Base-by-base conservation (phyloP, 495 filamentous ascomycete genomes). In the Lasiosphaeria hispida region DNA sequence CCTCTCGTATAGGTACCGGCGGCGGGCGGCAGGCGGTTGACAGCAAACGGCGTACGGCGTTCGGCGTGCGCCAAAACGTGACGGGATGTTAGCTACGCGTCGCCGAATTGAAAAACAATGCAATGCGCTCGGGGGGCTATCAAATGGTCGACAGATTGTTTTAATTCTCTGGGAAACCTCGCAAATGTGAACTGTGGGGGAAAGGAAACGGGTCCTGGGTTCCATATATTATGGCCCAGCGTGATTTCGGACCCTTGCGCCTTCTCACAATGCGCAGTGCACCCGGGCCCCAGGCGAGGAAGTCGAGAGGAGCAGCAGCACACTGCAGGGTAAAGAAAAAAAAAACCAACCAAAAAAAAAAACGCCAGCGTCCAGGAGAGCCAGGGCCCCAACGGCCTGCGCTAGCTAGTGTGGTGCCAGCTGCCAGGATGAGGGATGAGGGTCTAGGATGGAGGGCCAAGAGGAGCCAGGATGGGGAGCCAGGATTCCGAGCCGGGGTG, bases 41-140 rank as follows among this genome's bases (percentile, higher is more conserved):
- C n/a, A n/a, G n/a, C n/a, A n/a, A n/a, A n/a, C n/a, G n/a, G n/a
- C n/a, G n/a, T n/a, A n/a, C n/a, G n/a, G n/a, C n/a, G n/a, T n/a
- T n/a, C n/a, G n/a, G n/a, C n/a, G n/a, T 30, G 23, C 23, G 23
- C 2, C 23, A 30, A 5, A 30, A 30, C 23, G 23, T 30, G 23
- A 30, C 23, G 23, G 23, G 23, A 30, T 30, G 23, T 30, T 30
- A 30, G 23, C 5, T 30, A 5, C 23, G 23, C 23, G 23, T 30
- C 23, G 23, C 23, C 23, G 60, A 58, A 62, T 62, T 58, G 60
- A 54, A 62, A 54, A 57, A 62, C 60, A 62, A 62, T 62, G 60
- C 60, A 62, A 58, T 55, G 52, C 47, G 17, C 15, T 34, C 13
- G n/a, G 10, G n/a, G 10, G 39, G 3, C 36, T 11, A 37, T n/a